Evolutionary conservation across 2,329 filamentous ascomycete species (phyloP).

Genomic region (Pseudogymnoascus sp.): DNA sequence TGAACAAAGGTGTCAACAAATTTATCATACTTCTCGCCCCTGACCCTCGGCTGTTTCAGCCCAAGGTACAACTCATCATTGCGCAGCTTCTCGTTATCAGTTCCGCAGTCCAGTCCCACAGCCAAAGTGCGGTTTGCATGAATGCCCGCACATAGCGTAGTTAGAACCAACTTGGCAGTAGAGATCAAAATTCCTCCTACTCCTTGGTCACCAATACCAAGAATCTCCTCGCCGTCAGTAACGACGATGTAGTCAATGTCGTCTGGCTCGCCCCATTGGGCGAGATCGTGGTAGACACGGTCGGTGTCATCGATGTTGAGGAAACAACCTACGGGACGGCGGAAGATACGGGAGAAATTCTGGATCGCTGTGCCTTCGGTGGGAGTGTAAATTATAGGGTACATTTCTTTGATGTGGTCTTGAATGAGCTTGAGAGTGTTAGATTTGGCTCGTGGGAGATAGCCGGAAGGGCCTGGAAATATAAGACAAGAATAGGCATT

Average conservation of each 20-base stretch:
- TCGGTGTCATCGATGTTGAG: conserved; percentile 65
- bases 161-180: conserved; percentile 73
- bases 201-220: conserved; percentile 85
- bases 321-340: conserved; percentile 74
- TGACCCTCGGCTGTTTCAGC: conserved; percentile 55
- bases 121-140: conserved; percentile 72
- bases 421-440: conserved; percentile 52
- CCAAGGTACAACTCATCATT: conserved; percentile 76
- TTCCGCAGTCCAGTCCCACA: conserved; percentile 80
- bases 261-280: conserved; percentile 60
- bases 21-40: conserved; percentile 66
- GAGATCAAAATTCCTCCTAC: conserved; percentile 80
- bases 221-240: conserved; percentile 64
- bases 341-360: conserved; percentile 72
- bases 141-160: conserved; percentile 79
- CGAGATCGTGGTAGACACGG: conserved; percentile 57
- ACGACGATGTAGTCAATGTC: conserved; percentile 87
- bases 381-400: conserved; percentile 83
- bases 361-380: conserved; percentile 85
- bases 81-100: conserved; percentile 68
- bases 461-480: background rate
- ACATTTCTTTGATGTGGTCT: conserved; percentile 79
- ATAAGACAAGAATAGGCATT: background rate
- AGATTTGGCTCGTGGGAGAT: background rate
- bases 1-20: conserved; percentile 71